phyloP scores from a whole-genome alignment of 106 monocot genomes.

The Gastrodia elata region DNA sequence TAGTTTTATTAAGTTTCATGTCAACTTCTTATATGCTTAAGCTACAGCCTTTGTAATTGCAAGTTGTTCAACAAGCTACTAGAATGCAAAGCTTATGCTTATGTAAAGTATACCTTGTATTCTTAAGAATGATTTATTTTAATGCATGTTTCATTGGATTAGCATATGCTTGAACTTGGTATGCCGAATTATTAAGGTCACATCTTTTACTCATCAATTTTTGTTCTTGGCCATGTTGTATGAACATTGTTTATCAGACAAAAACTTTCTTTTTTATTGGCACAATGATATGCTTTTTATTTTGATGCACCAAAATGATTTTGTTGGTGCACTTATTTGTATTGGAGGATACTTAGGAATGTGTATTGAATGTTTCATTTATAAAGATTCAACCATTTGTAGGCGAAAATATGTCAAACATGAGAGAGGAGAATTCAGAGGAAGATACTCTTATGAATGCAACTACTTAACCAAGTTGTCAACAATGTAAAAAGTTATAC shows the following conservation, averaged over 20 bases:
- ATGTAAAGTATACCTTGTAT: background rate
- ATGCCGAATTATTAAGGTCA: background rate
- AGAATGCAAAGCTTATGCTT: background rate
- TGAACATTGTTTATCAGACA: background rate
- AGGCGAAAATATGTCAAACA: background rate
- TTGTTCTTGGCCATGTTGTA: background rate
- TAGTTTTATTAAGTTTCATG: background rate
- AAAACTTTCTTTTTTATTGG: background rate
- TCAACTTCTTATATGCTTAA: background rate
- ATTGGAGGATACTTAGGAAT: background rate
- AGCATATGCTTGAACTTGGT: background rate
- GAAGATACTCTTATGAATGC: background rate
- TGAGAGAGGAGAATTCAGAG: background rate
- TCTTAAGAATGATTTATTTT: background rate
- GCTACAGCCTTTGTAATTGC: background rate
- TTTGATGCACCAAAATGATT: background rate
- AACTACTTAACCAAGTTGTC: background rate
- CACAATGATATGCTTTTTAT: background rate
- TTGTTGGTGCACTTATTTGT: background rate
- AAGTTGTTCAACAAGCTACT: background rate
- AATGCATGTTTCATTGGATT: background rate
- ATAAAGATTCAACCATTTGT: background rate
- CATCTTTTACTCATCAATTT: background rate
- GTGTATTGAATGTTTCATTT: background rate
- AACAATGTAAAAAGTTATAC: background rate